Evolutionary conservation across 2,329 filamentous ascomycete species (phyloP).

Genomic region (Monosporascus sp.): DNA sequence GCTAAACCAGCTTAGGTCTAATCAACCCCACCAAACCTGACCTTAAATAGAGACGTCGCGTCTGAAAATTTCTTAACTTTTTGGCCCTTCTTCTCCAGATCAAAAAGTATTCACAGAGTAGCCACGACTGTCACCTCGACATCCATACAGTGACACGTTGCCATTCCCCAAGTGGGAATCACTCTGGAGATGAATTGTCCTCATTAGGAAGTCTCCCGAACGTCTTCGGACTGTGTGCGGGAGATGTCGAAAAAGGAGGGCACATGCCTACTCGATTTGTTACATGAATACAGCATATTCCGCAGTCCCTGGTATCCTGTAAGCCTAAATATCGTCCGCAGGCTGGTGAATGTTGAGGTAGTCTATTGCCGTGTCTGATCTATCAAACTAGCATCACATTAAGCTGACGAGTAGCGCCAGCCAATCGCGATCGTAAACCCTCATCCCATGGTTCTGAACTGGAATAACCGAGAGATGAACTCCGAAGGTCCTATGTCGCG

Average conservation of each 20-base stretch:
- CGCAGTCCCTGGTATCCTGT: too few species aligned
- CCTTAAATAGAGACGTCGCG: constrained; percentile 19
- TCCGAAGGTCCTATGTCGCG: too few species aligned
- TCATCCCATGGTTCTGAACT: too few species aligned
- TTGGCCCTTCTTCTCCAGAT: constrained; percentile 43
- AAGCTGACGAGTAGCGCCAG: too few species aligned
- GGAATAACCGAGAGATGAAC: too few species aligned
- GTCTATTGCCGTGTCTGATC: too few species aligned
- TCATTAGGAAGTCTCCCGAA: constrained; percentile 60
- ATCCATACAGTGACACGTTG: constrained; percentile 56
- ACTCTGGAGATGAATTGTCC: constrained; percentile 53
- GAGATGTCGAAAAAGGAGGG: constrained; percentile 58
- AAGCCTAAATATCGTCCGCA: too few species aligned
- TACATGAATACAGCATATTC: neutral
- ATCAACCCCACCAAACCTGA: neutral
- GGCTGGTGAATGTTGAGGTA: too few species aligned
- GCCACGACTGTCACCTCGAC: constrained; percentile 58
- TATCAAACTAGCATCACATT: too few species aligned
- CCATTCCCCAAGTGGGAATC: constrained; percentile 46
- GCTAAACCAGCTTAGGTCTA: too few species aligned
- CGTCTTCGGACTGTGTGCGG: constrained; percentile 42
- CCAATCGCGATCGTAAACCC: too few species aligned
- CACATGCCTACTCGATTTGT: constrained; percentile 28
- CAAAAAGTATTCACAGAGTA: constrained; percentile 58
- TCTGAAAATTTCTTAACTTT: constrained; percentile 18